Evolutionary conservation across 371 early-diverging fungal species (phyloP), one percentile per base, ranked within the genome.

Genomic region (Rhizopus sp.): DNA sequence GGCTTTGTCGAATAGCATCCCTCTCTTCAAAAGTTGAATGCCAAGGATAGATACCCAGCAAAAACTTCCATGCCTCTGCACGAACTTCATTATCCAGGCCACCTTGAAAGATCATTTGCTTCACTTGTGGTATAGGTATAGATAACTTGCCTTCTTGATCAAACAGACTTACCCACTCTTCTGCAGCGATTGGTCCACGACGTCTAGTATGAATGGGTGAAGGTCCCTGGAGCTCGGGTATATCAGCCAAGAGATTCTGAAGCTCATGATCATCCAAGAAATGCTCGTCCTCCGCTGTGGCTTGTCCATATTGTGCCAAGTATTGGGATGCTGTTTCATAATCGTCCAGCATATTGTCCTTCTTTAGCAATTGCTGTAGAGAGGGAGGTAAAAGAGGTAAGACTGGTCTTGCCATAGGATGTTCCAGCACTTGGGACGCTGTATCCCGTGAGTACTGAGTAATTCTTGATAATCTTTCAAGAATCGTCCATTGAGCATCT

Each of bases 61-160:
- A 68, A 57, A 88, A 97, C 68, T 91, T 93, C 95, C 94, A 97
- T 4, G 93, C 93, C 51, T 91, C 87, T 16, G 89, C 83, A 4
- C 95, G 85, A 48, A 95, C 82, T 57, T 93, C 93, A 23, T 82
- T 81, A 16, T 93, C 90, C 0, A 94, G 64, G 1, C 97, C 93
- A n/a, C 85, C 88, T n/a, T 69, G 64, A 60, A 93, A 94, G 1
- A 94, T 80, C 4, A 82, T 73, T 13, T 78, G 71, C n/a, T 79
- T 75, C 0, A 95, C 73, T 4, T 80, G 62, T 0, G 68, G 77
- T 6, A 78, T 69, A 9, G 81, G 59, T 1, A 82, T 81, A 0
- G 60, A 54, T 12, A 95, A 60, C 35, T 71, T 68, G 16, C 91
- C 91, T 29, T 81, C 72, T 1, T 66, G 54, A 60, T 90, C 90